Evolutionary conservation across 2,329 filamentous ascomycete species (phyloP), one percentile per base, ranked within the genome.

Genomic region (Botrytis tulipae): DNA sequence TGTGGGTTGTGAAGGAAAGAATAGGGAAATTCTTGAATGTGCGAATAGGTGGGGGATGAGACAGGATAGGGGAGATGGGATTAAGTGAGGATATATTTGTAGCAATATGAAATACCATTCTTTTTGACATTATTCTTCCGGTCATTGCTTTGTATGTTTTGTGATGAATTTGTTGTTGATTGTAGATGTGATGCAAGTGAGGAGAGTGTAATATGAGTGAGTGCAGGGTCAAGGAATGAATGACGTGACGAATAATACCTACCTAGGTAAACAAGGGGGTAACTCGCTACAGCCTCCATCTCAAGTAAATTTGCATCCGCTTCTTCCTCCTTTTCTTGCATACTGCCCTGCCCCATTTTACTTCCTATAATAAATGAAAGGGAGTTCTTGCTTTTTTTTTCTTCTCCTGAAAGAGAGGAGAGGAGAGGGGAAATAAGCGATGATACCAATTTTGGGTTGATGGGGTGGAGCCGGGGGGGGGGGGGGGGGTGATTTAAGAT

Each of bases 21-120:
- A 42, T 32, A 32, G 9, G 8, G 61, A 54, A 54, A 54, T 54
- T n/a, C 48, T 54, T 54, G 40, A 65, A 48, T 70, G 67, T 42
- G n/a, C 14, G 48, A 54, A 22, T 40, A 54, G 4, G 20, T 35
- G 59, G 46, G 16, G 44, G 14, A 59, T 44, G 51, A 35, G 69
- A 25, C 8, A 37, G 14, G n/a, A 32, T 16, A 6, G 35, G 29
- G 4, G 48, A 72, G 54, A 66, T 72, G 60, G 18, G 60, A 20
- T 29, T n/a, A 37, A 29, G 42, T 66, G 70, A 51, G n/a, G 63
- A 72, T 69, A 69, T 29, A 72, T 69, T 42, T 72, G 71, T 72
- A 72, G 71, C 71, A 72, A 72, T 61, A 72, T 72, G 16, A 69
- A 48, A 63, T 68, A 57, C 51, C 16, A 69, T 72, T 72, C 54